phyloP scores from a whole-genome alignment of 768 basidiomycete species.

The Suillus spraguei region DNA sequence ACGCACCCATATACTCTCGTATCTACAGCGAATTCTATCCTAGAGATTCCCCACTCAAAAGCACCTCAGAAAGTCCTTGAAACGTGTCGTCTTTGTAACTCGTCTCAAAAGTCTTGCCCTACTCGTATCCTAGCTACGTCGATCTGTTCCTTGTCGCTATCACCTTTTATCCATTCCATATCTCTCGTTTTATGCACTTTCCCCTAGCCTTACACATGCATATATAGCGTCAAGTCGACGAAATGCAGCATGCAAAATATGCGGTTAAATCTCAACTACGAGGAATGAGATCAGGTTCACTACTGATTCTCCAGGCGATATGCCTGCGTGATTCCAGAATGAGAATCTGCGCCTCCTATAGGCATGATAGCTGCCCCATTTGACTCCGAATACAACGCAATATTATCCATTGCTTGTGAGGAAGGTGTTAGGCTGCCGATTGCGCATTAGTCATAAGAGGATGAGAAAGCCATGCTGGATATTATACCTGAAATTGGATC shows the following conservation, averaged over 20 bases:
- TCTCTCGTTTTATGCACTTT: too few species aligned
- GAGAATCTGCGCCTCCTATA: constrained; percentile 52
- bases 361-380: constrained; percentile 60
- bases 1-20: too few species aligned
- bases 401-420: constrained; percentile 47
- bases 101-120: too few species aligned
- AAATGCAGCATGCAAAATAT: constrained; percentile 79
- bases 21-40: too few species aligned
- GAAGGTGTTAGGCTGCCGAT: constrained; percentile 72
- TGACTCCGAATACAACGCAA: constrained; percentile 68
- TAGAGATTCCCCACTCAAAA: too few species aligned
- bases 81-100: too few species aligned
- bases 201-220: constrained; percentile 43
- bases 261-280: constrained; percentile 80
- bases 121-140: too few species aligned
- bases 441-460: constrained; percentile 68
- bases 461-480: constrained; percentile 79
- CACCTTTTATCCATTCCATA: too few species aligned
- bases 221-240: constrained; percentile 60
- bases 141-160: too few species aligned
- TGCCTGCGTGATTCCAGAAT: constrained; percentile 5
- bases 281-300: constrained; percentile 6
- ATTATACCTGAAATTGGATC: constrained; percentile 67
- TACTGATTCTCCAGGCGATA: neutral
- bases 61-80: too few species aligned